Percentiles rank a stretch among this genome's conserved stretches.
Conservation (phyloP, 78 protist species). For the Anaeramoeba flamelloides region DNA sequence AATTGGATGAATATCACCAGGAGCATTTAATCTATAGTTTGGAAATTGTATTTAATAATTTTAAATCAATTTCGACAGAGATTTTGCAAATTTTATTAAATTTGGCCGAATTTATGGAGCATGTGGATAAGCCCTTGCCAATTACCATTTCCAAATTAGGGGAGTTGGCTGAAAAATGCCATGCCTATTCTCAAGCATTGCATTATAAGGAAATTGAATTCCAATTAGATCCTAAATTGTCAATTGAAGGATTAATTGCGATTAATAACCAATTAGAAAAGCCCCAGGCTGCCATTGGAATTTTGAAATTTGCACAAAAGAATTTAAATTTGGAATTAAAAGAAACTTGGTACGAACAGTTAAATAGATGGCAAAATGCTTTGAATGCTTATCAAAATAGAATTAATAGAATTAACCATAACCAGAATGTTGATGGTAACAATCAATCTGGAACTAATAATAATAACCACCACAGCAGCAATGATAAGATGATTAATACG, state of each 20-base stretch:
- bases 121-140: slow-evolving; percentile 59
- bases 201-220: slow-evolving; percentile 71
- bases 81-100: too few relatives aligned
- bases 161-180: slow-evolving; percentile 62
- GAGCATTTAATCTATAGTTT: slow-evolving; percentile 12
- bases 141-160: slow-evolving; percentile 55
- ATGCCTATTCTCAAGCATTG: slow-evolving; percentile 88
- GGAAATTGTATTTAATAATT: slow-evolving; percentile 21
- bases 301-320: slow-evolving; percentile 36
- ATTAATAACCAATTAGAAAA: slow-evolving; percentile 75
- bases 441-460: too few relatives aligned
- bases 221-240: slow-evolving; percentile 12
- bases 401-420: too few relatives aligned
- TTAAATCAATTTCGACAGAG: too few relatives aligned
- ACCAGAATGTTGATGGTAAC: too few relatives aligned
- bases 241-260: slow-evolving; percentile 36
- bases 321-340: slow-evolving; percentile 26
- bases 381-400: too few relatives aligned
- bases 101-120: too few relatives aligned
- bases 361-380: slow-evolving; percentile 85
- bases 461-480: too few relatives aligned
- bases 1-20: slow-evolving; percentile 46
- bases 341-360: slow-evolving; percentile 79
- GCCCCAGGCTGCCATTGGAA: slow-evolving; percentile 73
- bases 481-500: too few relatives aligned